Percentiles rank a stretch among this genome's conserved stretches.
phyloP scores from a whole-genome alignment of 208 protist genomes.

The Angomonas ambiguus region DNA sequence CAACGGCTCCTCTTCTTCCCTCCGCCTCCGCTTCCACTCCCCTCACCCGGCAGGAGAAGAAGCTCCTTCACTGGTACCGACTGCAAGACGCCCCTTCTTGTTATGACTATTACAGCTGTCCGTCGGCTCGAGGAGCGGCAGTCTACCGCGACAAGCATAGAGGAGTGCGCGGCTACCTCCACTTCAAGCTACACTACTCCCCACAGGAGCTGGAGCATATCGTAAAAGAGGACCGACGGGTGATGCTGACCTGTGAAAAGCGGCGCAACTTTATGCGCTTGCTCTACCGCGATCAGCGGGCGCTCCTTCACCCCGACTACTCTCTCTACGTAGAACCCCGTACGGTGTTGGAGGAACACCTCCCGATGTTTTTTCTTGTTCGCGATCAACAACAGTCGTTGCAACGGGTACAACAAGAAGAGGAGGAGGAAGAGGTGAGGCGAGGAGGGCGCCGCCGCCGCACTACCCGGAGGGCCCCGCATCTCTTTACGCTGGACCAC shows the following conservation, averaged over 20 bases:
- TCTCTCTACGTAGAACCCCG: background rate
- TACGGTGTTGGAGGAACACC: background rate
- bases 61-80: too few species aligned
- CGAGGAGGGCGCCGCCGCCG: background rate
- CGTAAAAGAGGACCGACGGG: constrained; percentile 9
- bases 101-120: background rate
- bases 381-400: constrained; percentile 9
- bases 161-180: background rate
- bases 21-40: too few species aligned
- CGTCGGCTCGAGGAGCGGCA: background rate
- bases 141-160: constrained; percentile 4
- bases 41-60: too few species aligned
- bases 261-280: constrained; percentile 3
- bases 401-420: too few species aligned
- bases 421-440: too few species aligned
- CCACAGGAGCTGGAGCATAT: background rate
- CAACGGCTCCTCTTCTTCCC: background rate
- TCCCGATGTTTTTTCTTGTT: constrained; percentile 4
- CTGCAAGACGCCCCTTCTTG: background rate
- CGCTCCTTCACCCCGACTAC: background rate
- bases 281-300: constrained; percentile 1
- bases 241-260: constrained; percentile 1
- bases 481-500: constrained; percentile 6
- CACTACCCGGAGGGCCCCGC: background rate
- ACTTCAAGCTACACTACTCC: constrained; percentile 3